Evolutionary conservation across 768 basidiomycete genomes (phyloP), one percentile per base, ranked within the genome.

Genomic region (Gloeostereum incarnatum): DNA sequence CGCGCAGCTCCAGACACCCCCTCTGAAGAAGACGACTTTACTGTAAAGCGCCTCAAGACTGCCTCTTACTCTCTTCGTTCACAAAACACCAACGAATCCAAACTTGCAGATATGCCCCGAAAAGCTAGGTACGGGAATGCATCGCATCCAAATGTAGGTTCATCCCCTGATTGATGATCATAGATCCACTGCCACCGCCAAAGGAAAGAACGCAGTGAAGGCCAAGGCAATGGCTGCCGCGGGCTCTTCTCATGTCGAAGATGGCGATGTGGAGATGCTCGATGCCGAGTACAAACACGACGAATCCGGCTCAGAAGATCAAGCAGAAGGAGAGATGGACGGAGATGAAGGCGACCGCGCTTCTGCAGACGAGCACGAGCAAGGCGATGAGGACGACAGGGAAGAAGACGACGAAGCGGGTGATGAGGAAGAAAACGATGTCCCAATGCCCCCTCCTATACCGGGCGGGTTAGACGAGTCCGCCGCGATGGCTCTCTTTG

Each of bases 231-330:
- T 79, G 53, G 60, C 74, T 23, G 64, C 66, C 24, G 73, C 77
- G 19, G 66, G 80, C 43, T 75, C 84, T 29, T 85, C 84, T 30
- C 68, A 69, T 46, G 51, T 69, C 37, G 73, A 75, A 41, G 78
- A 78, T 39, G 82, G 82, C 51, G 85, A 89, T 49, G 64, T 82
- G 39, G 80, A 84, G 47, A 87, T 89, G 82, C 55, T 76, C 44
- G 81, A 85, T 49, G 67, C 73, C 31, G 73, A 78, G 43, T 70
- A 66, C 48, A 71, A 66, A 46, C 69, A 63, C 30, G 66, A 68
- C 40, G 57, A 57, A 32, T 64, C 58, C 27, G 78, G 75, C 40
- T 59, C 60, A 45, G 65, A 66, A 31, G 70, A 70, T 41, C 69
- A 63, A 38, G 49, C 49, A 42, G 57, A 61, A 38, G 66, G 51